These are phyloP conservation scores for Dichomitus squalens DNA, from an alignment of 1,284 basidiomycete genomes.

Conservation along the genomic window DNA sequence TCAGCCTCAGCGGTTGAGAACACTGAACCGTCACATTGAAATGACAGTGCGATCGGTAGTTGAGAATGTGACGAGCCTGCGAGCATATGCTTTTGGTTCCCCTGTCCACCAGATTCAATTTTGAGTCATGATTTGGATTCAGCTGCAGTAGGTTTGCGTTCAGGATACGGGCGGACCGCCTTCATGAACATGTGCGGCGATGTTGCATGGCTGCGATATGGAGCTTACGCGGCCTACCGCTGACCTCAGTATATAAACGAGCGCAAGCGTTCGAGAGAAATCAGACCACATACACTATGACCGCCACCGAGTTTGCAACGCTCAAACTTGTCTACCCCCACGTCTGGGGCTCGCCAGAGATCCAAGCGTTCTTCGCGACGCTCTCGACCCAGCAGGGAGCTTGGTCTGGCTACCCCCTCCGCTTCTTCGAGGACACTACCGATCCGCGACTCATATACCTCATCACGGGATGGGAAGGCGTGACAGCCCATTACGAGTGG, in stretches of 20 bases:
- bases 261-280: neutral
- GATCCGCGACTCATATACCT: slow-evolving; percentile 37
- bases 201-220: neutral
- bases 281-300: too few relatives aligned
- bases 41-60: too few relatives aligned
- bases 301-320: slow-evolving; percentile 30
- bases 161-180: too few relatives aligned
- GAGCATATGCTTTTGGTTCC: too few relatives aligned
- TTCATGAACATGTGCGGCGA: neutral
- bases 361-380: slow-evolving; percentile 23
- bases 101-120: too few relatives aligned
- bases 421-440: slow-evolving; percentile 37
- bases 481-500: slow-evolving; percentile 44
- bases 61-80: too few relatives aligned
- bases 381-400: slow-evolving; percentile 38
- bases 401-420: slow-evolving; percentile 42
- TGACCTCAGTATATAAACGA: neutral
- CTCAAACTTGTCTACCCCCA: slow-evolving; percentile 22
- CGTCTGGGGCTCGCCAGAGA: slow-evolving; percentile 14
- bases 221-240: neutral
- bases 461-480: slow-evolving; percentile 47
- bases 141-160: too few relatives aligned
- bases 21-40: too few relatives aligned
- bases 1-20: too few relatives aligned
- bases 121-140: too few relatives aligned